Evolutionary conservation across 1,284 basidiomycete species (phyloP).

Genomic region (Anthracocystis setariae): DNA sequence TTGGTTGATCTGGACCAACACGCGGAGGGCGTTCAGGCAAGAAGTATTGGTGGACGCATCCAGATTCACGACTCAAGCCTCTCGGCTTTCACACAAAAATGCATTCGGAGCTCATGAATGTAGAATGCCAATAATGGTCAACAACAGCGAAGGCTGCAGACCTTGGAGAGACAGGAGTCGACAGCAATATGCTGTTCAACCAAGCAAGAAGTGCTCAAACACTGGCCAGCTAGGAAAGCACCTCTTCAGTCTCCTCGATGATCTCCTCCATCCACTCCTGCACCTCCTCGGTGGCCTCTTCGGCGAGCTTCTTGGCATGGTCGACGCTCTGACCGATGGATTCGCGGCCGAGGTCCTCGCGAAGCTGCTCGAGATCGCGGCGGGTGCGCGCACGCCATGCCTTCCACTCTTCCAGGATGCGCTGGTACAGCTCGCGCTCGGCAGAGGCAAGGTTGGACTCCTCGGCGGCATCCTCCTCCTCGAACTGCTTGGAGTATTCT

Average conservation of each 20-base stretch:
- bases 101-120: too few species aligned
- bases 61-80: too few species aligned
- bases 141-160: too few species aligned
- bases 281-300: constrained; percentile 64
- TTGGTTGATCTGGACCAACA: too few species aligned
- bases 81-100: too few species aligned
- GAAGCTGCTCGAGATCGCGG: constrained; percentile 51
- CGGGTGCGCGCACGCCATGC: constrained; percentile 76
- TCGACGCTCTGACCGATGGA: constrained; percentile 43
- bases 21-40: too few species aligned
- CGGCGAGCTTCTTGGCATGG: constrained; percentile 56
- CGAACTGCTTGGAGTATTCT: constrained; percentile 90
- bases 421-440: constrained; percentile 86
- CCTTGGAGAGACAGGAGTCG: neutral
- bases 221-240: constrained; percentile 30
- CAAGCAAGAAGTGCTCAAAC: neutral
- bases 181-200: neutral
- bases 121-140: too few species aligned
- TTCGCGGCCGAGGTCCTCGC: constrained; percentile 50
- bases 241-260: constrained; percentile 66
- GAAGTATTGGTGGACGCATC: too few species aligned
- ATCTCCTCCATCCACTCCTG: constrained; percentile 68
- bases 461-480: constrained; percentile 95
- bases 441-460: constrained; percentile 94
- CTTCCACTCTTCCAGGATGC: constrained; percentile 98